Base-by-base conservation (phyloP, 2,329 filamentous ascomycete species). In the Calycina herbarum region DNA sequence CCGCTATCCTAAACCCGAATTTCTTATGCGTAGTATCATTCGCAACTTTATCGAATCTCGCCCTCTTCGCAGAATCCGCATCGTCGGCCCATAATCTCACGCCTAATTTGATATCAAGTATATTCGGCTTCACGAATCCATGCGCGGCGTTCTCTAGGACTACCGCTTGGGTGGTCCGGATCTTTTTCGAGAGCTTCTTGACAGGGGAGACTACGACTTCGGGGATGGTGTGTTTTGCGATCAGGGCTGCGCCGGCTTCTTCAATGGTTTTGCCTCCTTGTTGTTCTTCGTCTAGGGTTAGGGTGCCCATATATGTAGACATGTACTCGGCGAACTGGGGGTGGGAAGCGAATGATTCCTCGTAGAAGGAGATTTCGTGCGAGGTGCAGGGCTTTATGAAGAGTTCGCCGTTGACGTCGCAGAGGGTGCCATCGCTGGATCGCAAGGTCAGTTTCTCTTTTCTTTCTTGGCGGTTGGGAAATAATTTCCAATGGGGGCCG, bases 311-410 rank as follows among this genome's bases (percentile, higher is more conserved):
- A 79, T 89, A 98, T 5, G 87, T 84, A 57, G 95, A 94, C 83
- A 98, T 94, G 73, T 94, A 86, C 29, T 89, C 85, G 61, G 88
- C 85, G 73, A 98, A 92, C 1, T 89, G 86, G 35, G 88, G 86
- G 75, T 96, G 90, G 27, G 83, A 79, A 40, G 85, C 78, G 61
- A 78, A 77, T 33, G 88, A 75, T 31, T 81, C 89, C 76, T 97
- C 87, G 82, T 99, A 99, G 78, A 99, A 99, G 57, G 88, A 84
- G 73, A 98, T 87, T 80, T 99, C 95, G 69, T 88, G 84, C 68
- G 87, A 80, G 0, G 92, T 96, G 78, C 94, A 98, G 20, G 95
- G 95, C 79, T 99, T 99, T 76, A 97, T 92, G 76, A 99, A 91
- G 40, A 98, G 83, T 69, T 90, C 87, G 76, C 95, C 95, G 62